Evolutionary conservation across 768 basidiomycete species (phyloP).

Genomic region (Exidia glandulosa): DNA sequence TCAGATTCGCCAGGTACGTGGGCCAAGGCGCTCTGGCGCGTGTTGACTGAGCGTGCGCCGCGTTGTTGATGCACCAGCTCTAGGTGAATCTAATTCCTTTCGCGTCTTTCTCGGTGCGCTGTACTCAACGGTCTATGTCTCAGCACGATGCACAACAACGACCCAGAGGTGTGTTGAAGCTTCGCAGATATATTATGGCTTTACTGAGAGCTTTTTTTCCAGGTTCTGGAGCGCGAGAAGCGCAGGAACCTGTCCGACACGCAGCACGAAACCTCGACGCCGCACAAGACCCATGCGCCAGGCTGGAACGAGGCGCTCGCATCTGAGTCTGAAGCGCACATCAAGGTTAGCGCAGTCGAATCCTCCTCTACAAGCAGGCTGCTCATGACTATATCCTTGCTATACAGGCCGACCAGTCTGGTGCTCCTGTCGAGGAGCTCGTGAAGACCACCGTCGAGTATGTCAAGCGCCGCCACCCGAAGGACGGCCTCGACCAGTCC

Average conservation of each 20-base stretch:
- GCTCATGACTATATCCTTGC: not conserved
- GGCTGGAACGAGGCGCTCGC: constrained; percentile 67
- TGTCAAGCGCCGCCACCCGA: constrained; percentile 14
- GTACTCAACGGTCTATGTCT: not conserved
- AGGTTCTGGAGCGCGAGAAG: constrained; percentile 46
- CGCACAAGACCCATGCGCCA: constrained; percentile 40
- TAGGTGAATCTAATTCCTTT: not conserved
- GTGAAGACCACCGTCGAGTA: constrained; percentile 15
- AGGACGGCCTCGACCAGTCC: not conserved
- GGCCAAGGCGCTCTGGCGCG: no score
- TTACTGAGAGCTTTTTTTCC: not conserved
- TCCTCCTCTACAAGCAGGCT: not conserved
- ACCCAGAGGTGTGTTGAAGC: constrained; percentile 32
- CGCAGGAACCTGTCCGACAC: constrained; percentile 32
- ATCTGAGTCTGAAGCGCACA: constrained; percentile 48
- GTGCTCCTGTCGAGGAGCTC: constrained; percentile 8
- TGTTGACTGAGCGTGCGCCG: not conserved
- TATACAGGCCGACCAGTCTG: constrained; percentile 17
- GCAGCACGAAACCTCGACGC: constrained; percentile 37
- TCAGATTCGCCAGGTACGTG: not conserved
- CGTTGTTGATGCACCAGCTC: not conserved
- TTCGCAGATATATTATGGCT: not conserved
- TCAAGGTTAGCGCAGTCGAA: constrained; percentile 35
- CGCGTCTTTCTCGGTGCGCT: not conserved
- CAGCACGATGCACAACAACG: constrained; percentile 48